Percentiles rank a stretch among this genome's conserved stretches.
These are phyloP conservation scores for Waltergamsia citrina DNA, from an alignment of 2,329 filamentous ascomycete species.

Conservation along the genomic window DNA sequence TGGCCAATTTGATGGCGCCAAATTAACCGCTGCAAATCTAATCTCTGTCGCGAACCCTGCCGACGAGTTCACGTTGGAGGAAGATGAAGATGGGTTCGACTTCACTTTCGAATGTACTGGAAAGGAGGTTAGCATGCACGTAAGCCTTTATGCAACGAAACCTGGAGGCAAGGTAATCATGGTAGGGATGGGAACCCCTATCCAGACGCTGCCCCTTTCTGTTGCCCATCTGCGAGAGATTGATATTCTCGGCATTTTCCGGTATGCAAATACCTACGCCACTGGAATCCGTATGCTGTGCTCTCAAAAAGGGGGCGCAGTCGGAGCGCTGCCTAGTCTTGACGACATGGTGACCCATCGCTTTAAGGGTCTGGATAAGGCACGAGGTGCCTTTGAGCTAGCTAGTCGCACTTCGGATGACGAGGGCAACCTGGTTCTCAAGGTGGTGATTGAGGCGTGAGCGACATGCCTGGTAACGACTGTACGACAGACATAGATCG, in stretches of 20 bases:
- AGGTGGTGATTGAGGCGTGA: slow-evolving; percentile 53
- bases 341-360: slow-evolving; percentile 67
- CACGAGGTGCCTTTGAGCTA: slow-evolving; percentile 58
- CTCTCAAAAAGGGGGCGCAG: slow-evolving; percentile 27
- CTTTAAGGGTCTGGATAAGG: slow-evolving; percentile 54
- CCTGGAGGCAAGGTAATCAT: slow-evolving; percentile 66
- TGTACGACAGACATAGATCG: too few relatives aligned
- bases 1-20: slow-evolving; percentile 41
- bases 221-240: slow-evolving; percentile 66
- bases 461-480: background rate
- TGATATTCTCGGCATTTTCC: slow-evolving; percentile 69
- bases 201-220: slow-evolving; percentile 65
- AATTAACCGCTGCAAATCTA: slow-evolving; percentile 37
- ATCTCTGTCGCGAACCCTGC: slow-evolving; percentile 26
- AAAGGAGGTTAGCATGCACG: slow-evolving; percentile 66
- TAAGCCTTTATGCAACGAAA: slow-evolving; percentile 61
- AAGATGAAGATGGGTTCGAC: slow-evolving; percentile 60
- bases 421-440: slow-evolving; percentile 59
- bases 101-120: slow-evolving; percentile 70
- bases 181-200: slow-evolving; percentile 71
- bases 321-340: slow-evolving; percentile 48
- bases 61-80: slow-evolving; percentile 25
- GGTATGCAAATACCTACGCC: slow-evolving; percentile 68
- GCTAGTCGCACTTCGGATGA: slow-evolving; percentile 60
- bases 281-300: slow-evolving; percentile 56